phyloP scores from a whole-genome alignment of 164 flowering plant species.

The Buxus sempervirens region DNA sequence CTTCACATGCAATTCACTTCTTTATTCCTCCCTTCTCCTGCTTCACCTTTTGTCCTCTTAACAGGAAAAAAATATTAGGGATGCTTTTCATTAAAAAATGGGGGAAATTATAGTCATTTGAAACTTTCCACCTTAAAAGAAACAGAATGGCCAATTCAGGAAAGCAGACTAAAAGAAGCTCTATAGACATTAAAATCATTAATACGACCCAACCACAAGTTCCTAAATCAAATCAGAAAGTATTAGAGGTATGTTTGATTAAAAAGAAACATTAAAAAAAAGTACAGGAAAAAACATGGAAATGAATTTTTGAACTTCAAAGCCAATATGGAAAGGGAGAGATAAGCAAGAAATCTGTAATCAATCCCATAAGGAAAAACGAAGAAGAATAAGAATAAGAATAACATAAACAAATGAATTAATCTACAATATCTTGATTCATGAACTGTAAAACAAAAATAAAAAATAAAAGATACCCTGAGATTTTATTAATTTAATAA shows the following conservation, averaged over 20 bases:
- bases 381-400: slow-evolving; percentile 10
- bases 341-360: slow-evolving; percentile 9
- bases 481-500: slow-evolving; percentile 6
- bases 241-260: neutral
- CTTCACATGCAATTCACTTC: slow-evolving; percentile 65
- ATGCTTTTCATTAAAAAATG: neutral
- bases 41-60: slow-evolving; percentile 2
- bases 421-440: slow-evolving; percentile 21
- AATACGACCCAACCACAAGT: neutral
- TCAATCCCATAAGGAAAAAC: slow-evolving; percentile 14
- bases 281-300: too few relatives aligned
- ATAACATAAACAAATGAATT: slow-evolving; percentile 18
- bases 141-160: neutral
- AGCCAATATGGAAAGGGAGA: slow-evolving; percentile 17
- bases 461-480: slow-evolving; percentile 22
- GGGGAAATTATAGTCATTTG: neutral
- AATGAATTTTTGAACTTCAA: slow-evolving; percentile 10
- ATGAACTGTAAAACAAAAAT: too few relatives aligned
- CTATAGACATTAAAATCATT: neutral
- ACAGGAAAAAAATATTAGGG: neutral
- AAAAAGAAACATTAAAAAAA: neutral
- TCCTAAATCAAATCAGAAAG: slow-evolving; percentile 1
- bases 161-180: neutral
- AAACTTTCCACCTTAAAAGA: neutral
- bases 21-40: slow-evolving; percentile 43